phyloP scores from a whole-genome alignment of 148 eudicot species.

The Rhododendron williamsianum region DNA sequence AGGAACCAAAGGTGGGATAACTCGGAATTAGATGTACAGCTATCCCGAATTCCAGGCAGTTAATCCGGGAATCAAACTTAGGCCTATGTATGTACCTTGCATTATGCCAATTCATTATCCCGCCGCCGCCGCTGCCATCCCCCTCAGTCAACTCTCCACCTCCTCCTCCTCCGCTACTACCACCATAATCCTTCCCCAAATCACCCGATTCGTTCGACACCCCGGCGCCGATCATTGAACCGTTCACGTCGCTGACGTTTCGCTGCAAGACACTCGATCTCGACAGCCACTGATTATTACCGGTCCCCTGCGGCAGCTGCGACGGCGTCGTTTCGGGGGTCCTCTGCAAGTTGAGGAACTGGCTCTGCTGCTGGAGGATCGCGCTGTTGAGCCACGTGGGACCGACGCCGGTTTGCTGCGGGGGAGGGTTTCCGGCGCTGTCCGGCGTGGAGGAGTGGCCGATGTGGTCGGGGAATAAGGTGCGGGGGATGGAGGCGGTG shows the following conservation, averaged over 20 bases:
- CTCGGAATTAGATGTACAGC: not conserved
- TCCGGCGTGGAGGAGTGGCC: slow-evolving; percentile 8
- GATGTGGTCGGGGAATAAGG: slow-evolving; percentile 16
- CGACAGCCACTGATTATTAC: slow-evolving; percentile 27
- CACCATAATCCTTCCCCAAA: slow-evolving; percentile 2
- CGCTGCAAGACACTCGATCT: slow-evolving; percentile 18
- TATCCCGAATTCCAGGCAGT: too few relatives aligned
- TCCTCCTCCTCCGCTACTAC: not conserved
- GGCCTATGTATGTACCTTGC: slow-evolving; percentile 27
- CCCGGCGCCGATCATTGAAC: slow-evolving; percentile 20
- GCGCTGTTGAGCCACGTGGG: slow-evolving; percentile 34
- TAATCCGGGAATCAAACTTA: not conserved
- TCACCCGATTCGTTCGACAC: slow-evolving; percentile 11
- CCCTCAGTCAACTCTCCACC: slow-evolving; percentile 16
- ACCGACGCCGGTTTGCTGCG: not conserved
- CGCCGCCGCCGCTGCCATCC: slow-evolving; percentile 12
- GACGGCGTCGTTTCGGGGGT: slow-evolving; percentile 9
- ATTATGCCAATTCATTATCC: slow-evolving; percentile 36
- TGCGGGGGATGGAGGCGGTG: slow-evolving; percentile 17
- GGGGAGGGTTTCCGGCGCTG: slow-evolving; percentile 6
- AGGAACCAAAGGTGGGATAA: too few relatives aligned
- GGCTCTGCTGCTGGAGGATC: slow-evolving; percentile 22
- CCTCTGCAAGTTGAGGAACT: slow-evolving; percentile 23
- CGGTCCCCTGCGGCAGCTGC: slow-evolving; percentile 2
- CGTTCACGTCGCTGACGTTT: slow-evolving; percentile 14